These are phyloP conservation scores for Camellia sinensis DNA, from an alignment of 148 eudicot genomes.

Conservation along the genomic window DNA sequence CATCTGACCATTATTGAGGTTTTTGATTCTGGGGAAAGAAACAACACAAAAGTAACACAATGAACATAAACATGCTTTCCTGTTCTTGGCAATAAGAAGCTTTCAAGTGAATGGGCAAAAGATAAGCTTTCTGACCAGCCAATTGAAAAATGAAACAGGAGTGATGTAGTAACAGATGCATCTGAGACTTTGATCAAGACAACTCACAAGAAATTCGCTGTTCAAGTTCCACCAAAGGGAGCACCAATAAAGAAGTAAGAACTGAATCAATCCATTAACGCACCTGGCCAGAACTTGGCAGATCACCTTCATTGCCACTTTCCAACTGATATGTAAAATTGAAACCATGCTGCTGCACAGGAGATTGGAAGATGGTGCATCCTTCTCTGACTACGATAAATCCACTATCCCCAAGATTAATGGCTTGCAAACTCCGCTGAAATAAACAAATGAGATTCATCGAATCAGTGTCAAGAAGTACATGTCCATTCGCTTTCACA, in stretches of 20 bases:
- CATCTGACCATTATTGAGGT: too few species aligned
- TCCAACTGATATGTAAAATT: slow-evolving; percentile 85
- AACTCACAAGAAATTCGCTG: not conserved
- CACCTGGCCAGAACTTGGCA: slow-evolving; percentile 92
- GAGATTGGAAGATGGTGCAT: slow-evolving; percentile 65
- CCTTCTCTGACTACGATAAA: slow-evolving; percentile 81
- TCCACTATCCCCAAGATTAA: slow-evolving; percentile 96
- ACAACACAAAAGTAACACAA: not conserved
- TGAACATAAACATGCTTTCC: not conserved
- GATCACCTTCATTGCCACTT: slow-evolving; percentile 47
- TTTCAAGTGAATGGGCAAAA: not conserved
- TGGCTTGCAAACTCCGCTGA: slow-evolving; percentile 72
- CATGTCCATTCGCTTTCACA: not conserved
- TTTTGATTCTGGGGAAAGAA: not conserved
- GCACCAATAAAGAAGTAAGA: not conserved
- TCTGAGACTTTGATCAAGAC: not conserved
- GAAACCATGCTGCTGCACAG: slow-evolving; percentile 82
- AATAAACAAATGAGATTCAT: slow-evolving; percentile 10
- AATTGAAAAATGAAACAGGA: not conserved
- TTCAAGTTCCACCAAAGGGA: not conserved
- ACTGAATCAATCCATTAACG: slow-evolving; percentile 3
- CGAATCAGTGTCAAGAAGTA: not conserved
- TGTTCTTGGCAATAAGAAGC: not conserved
- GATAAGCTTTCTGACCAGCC: slow-evolving; percentile 10
- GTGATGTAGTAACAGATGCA: not conserved